Evolutionary conservation across 192 early-diverging fungal genomes (phyloP).

Genomic region (Coemansia sp.): DNA sequence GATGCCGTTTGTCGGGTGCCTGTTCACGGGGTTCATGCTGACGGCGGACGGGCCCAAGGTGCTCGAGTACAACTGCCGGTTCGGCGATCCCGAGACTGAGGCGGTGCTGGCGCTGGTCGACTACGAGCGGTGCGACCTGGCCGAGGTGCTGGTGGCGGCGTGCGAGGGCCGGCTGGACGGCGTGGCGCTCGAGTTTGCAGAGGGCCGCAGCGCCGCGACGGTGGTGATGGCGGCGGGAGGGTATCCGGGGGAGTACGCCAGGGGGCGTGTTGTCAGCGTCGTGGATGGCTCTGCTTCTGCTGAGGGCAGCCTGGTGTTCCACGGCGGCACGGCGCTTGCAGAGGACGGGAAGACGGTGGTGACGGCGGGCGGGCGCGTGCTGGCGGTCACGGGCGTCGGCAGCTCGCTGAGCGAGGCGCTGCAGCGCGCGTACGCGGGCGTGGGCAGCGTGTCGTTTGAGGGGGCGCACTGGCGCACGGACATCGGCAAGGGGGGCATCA

Average conservation of each 20-base stretch:
- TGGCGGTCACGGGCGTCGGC: constrained; percentile 88
- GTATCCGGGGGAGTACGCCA: constrained; percentile 89
- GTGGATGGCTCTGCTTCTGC: constrained; percentile 57
- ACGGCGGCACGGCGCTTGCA: constrained; percentile 79
- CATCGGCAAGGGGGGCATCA: constrained; percentile 66
- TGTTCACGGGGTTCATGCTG: constrained; percentile 98
- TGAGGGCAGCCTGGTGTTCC: constrained; percentile 73
- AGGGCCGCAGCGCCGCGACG: constrained; percentile 78
- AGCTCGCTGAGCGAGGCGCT: constrained; percentile 78
- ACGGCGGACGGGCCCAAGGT: constrained; percentile 90
- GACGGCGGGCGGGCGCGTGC: constrained; percentile 94
- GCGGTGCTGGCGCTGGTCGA: constrained; percentile 90
- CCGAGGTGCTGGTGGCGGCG: constrained; percentile 85
- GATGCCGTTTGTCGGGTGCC: constrained; percentile 94
- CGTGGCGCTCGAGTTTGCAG: constrained; percentile 72
- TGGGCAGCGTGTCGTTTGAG: constrained; percentile 78
- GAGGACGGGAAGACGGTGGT: constrained; percentile 61
- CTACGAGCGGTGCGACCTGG: constrained; percentile 76
- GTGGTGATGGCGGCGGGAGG: constrained; percentile 93
- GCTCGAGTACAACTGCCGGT: constrained; percentile 97
- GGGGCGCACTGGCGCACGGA: constrained; percentile 89
- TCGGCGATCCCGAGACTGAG: constrained; percentile 99
- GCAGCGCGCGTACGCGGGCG: constrained; percentile 71
- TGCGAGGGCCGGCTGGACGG: constrained; percentile 91
- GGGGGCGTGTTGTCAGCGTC: constrained; percentile 81